These are phyloP conservation scores for Rhytidhysteron rufulum DNA, from an alignment of 2,329 filamentous ascomycete species.

Conservation along the genomic window DNA sequence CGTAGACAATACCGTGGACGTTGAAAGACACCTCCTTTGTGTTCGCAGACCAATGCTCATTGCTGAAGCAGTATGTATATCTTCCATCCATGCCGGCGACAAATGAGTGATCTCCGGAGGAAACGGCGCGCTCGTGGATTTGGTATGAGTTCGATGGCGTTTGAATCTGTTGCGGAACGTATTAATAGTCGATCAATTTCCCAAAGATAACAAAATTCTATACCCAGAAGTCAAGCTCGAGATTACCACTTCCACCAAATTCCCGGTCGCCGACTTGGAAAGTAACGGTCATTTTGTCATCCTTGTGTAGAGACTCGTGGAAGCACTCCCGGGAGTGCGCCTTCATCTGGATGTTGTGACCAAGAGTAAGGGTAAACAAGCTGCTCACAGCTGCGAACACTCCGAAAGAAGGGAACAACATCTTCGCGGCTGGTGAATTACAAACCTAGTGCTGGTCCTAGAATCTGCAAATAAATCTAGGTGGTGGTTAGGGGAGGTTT, in stretches of 20 bases:
- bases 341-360: constrained; percentile 94
- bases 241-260: constrained; percentile 88
- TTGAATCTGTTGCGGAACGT: constrained; percentile 56
- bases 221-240: constrained; percentile 99
- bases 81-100: constrained; percentile 79
- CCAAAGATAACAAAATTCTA: constrained; percentile 24
- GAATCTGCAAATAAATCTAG: constrained; percentile 5
- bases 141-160: constrained; percentile 74
- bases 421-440: constrained; percentile 12
- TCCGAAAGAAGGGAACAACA: constrained; percentile 34
- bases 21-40: constrained; percentile 99
- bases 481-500: constrained; percentile 10
- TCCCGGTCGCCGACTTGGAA: constrained; percentile 98
- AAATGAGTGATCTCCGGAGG: constrained; percentile 92
- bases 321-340: constrained; percentile 96
- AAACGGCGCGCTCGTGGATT: constrained; percentile 73
- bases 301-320: constrained; percentile 85
- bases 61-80: constrained; percentile 97
- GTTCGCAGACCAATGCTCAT: constrained; percentile 94
- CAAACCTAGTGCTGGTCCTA: constrained; percentile 3
- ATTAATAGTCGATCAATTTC: constrained; percentile 1
- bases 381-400: constrained; percentile 47
- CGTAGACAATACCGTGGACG: constrained; percentile 97
- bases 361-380: constrained; percentile 62
- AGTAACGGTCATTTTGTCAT: constrained; percentile 97